phyloP scores from a whole-genome alignment of 177 flowering plant species.

The Vitis hybrid region DNA sequence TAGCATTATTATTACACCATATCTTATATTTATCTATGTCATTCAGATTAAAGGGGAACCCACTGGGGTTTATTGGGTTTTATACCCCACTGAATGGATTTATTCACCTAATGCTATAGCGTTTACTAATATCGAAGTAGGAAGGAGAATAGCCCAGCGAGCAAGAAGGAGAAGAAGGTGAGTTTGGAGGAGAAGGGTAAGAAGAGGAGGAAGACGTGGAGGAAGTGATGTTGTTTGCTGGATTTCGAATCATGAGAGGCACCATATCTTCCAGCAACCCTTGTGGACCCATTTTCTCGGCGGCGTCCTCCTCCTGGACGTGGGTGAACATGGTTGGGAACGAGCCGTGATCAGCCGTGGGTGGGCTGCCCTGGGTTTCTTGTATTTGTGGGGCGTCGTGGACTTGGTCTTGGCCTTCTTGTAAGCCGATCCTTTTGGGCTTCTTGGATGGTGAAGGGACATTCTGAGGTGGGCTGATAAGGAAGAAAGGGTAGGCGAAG shows the following conservation, averaged over 20 bases:
- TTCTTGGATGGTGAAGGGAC: conserved; percentile 44
- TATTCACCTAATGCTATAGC: conserved; percentile 5
- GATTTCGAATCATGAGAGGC: conserved; percentile 62
- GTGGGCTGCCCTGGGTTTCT: conserved; percentile 13
- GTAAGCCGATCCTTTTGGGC: conserved; percentile 23
- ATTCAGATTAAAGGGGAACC: not conserved
- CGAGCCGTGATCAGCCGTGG: too few relatives aligned
- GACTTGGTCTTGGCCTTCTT: not conserved
- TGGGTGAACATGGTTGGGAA: too few relatives aligned
- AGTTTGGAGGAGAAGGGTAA: conserved; percentile 40
- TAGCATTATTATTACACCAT: not conserved
- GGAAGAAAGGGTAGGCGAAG: conserved; percentile 63
- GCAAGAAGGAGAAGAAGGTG: conserved; percentile 48
- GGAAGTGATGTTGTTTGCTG: conserved; percentile 22
- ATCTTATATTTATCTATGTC: not conserved
- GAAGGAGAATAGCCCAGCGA: conserved; percentile 31
- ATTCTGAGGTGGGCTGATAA: conserved; percentile 13
- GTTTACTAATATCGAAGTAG: conserved; percentile 21
- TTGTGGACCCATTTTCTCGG: conserved; percentile 27
- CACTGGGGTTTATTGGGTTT: not conserved
- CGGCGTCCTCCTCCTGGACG: too few relatives aligned
- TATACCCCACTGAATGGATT: not conserved
- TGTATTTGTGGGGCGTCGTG: conserved; percentile 1
- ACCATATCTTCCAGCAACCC: conserved; percentile 93
- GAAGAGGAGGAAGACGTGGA: conserved; percentile 40